Conservation (phyloP, 305 asterid genomes). For the Fraxinus paxiana region DNA sequence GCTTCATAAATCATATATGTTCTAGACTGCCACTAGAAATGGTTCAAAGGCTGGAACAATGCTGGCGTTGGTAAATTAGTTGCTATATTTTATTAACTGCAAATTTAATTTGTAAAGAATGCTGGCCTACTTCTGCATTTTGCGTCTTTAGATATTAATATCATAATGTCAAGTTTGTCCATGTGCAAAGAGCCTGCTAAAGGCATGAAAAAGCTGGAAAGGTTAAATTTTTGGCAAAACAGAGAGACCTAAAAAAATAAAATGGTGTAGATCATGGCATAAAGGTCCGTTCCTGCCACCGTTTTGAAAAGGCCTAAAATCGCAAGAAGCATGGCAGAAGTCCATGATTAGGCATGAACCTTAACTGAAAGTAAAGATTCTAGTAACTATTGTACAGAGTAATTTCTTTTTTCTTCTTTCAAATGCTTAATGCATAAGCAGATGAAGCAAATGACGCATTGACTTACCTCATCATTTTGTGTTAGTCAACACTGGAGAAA, state of each 20-base stretch:
- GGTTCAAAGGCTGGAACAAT: background rate
- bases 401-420: background rate
- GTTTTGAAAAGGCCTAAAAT: background rate
- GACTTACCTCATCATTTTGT: background rate
- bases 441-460: background rate
- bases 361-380: background rate
- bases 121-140: background rate
- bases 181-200: background rate
- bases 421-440: background rate
- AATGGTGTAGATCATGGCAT: background rate
- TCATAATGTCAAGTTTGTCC: background rate
- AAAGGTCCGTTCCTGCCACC: background rate
- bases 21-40: background rate
- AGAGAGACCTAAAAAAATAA: background rate
- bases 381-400: background rate
- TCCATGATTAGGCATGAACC: background rate
- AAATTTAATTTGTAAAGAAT: background rate
- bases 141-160: background rate
- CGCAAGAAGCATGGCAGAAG: background rate
- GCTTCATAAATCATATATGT: background rate
- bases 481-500: background rate
- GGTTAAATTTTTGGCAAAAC: background rate
- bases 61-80: background rate
- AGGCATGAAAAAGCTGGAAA: background rate
- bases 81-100: background rate